phyloP scores from a whole-genome alignment of 768 basidiomycete genomes.

The Clitopilus hobsonii region DNA sequence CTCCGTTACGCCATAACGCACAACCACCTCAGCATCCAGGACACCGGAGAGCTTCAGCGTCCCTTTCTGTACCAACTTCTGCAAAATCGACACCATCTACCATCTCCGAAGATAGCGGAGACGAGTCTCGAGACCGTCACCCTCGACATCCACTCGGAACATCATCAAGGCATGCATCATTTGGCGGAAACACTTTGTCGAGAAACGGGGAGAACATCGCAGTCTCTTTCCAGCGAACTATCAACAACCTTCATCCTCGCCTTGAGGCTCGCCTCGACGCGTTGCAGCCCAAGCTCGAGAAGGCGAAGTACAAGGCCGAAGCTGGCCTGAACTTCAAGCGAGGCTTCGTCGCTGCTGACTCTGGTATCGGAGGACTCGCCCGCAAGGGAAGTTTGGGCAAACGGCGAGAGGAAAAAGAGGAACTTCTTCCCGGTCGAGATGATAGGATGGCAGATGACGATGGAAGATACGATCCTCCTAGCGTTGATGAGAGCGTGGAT shows the following conservation, averaged over 20 bases:
- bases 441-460: slow-evolving; percentile 19
- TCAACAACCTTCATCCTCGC: slow-evolving; percentile 42
- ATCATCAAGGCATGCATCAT: not conserved
- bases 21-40: not conserved
- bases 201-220: not conserved
- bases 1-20: slow-evolving; percentile 2
- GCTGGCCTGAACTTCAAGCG: slow-evolving; percentile 52
- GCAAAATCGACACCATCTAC: not conserved
- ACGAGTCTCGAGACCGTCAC: not conserved
- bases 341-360: slow-evolving; percentile 40
- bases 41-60: slow-evolving; percentile 12
- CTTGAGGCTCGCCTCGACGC: slow-evolving; percentile 30
- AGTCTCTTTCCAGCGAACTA: slow-evolving; percentile 34
- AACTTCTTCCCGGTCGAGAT: slow-evolving; percentile 7
- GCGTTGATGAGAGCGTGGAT: slow-evolving; percentile 49
- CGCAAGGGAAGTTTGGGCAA: slow-evolving; percentile 28
- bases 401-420: slow-evolving; percentile 34
- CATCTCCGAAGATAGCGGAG: not conserved
- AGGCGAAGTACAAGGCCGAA: slow-evolving; percentile 67
- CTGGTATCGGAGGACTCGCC: slow-evolving; percentile 12
- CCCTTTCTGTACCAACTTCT: slow-evolving; percentile 2
- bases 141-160: not conserved
- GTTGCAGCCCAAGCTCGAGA: slow-evolving; percentile 52
- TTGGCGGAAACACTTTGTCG: not conserved
- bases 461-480: slow-evolving; percentile 56